phyloP scores from a whole-genome alignment of 2,329 filamentous ascomycete genomes.

The Aureobasidium sp. region DNA sequence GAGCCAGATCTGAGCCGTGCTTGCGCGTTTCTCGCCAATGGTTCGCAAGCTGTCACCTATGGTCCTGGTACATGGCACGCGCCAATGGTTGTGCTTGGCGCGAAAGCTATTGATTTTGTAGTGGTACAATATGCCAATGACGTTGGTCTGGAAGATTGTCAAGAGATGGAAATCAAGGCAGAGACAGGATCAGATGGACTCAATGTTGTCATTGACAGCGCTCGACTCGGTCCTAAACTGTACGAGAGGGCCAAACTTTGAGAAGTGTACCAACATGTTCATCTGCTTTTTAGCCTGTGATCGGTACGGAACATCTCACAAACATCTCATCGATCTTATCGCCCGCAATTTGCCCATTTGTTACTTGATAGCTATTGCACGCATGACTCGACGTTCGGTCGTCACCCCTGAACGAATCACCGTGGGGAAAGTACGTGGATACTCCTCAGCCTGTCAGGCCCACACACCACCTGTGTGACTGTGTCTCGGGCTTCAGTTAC shows the following conservation, averaged over 20 bases:
- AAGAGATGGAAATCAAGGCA: conserved; percentile 57
- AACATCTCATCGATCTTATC: conserved; percentile 2
- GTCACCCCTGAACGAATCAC: not conserved
- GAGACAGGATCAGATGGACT: conserved; percentile 24
- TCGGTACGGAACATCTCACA: not conserved
- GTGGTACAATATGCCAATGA: conserved; percentile 87
- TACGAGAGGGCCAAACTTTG: conserved; percentile 3
- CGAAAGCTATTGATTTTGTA: conserved; percentile 68
- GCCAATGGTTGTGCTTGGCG: conserved; percentile 83
- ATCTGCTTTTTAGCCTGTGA: not conserved
- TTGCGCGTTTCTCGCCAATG: conserved; percentile 70
- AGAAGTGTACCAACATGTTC: not conserved
- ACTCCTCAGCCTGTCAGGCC: not conserved
- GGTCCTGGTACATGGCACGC: conserved; percentile 91
- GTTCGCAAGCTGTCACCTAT: conserved; percentile 83
- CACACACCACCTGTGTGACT: not conserved
- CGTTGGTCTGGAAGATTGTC: conserved; percentile 75
- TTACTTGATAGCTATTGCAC: not conserved
- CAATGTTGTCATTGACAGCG: conserved; percentile 26
- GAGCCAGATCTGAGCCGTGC: conserved; percentile 66
- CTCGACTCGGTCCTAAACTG: conserved; percentile 11
- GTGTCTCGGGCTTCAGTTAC: not conserved
- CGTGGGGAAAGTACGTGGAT: not conserved
- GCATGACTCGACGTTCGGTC: not conserved
- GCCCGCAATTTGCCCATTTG: not conserved